phyloP scores from a whole-genome alignment of 2,329 filamentous ascomycete species.

The Aspergillus proliferans region DNA sequence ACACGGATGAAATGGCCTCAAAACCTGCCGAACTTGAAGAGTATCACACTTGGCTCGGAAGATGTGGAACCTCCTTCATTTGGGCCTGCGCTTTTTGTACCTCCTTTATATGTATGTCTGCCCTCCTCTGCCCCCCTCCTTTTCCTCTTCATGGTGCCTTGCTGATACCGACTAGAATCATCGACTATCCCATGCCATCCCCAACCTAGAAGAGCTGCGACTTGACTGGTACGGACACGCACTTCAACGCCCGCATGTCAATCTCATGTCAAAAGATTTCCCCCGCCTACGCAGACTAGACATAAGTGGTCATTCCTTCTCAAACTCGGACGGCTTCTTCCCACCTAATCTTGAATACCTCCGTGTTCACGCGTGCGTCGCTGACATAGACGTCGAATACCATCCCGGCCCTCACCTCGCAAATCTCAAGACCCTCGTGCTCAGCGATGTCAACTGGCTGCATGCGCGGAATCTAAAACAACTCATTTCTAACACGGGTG shows the following conservation, averaged over 20 bases:
- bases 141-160: neutral
- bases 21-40: constrained; percentile 25
- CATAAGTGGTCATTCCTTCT: constrained; percentile 20
- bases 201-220: constrained; percentile 29
- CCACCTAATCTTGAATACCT: constrained; percentile 26
- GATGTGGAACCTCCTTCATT: constrained; percentile 2
- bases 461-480: constrained; percentile 6
- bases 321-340: constrained; percentile 12
- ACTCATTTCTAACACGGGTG: constrained; percentile 14
- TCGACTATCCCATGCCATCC: constrained; percentile 8
- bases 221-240: constrained; percentile 22
- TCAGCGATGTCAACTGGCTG: constrained; percentile 23
- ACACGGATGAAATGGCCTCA: constrained; percentile 15
- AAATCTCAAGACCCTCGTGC: constrained; percentile 22
- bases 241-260: constrained; percentile 12
- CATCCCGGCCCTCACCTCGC: constrained; percentile 4
- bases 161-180: neutral
- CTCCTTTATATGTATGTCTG: constrained; percentile 1
- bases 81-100: constrained; percentile 6
- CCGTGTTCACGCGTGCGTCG: constrained; percentile 19
- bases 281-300: constrained; percentile 22
- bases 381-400: constrained; percentile 9
- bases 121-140: neutral
- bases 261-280: constrained; percentile 11
- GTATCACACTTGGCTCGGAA: constrained; percentile 17